Conservation (phyloP, 2,329 filamentous ascomycete genomes). For the Chaetomiaceae sp. region DNA sequence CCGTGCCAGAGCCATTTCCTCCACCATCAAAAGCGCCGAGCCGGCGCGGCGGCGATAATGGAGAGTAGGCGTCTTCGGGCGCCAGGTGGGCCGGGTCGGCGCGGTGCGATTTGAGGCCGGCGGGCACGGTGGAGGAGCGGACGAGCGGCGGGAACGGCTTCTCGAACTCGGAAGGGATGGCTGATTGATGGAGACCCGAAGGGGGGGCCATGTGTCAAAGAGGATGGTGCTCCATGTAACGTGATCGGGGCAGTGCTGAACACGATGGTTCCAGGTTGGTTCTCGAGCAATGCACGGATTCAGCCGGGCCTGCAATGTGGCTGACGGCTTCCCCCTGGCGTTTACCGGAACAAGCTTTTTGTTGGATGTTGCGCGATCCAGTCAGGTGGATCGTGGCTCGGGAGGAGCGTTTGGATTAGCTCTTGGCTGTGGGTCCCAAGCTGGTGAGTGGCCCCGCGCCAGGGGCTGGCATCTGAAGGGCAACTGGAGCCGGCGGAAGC, state of each 20-base stretch:
- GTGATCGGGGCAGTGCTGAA: not conserved
- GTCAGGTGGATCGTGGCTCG: too few species aligned
- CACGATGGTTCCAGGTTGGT: too few species aligned
- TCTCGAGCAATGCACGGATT: not conserved
- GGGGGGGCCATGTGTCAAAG: constrained; percentile 30
- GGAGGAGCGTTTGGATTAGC: too few species aligned
- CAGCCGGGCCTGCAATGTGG: not conserved
- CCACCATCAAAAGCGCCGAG: constrained; percentile 40
- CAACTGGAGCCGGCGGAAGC: too few species aligned
- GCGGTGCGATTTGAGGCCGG: constrained; percentile 35
- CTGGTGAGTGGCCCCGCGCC: too few species aligned
- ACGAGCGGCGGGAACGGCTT: constrained; percentile 32
- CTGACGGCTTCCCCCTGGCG: too few species aligned
- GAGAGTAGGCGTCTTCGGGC: constrained; percentile 77
- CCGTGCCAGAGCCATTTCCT: constrained; percentile 33
- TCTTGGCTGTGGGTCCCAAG: too few species aligned
- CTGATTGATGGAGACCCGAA: constrained; percentile 29
- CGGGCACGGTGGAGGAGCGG: constrained; percentile 40
- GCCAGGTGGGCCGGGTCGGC: constrained; percentile 66
- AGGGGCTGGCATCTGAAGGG: too few species aligned
- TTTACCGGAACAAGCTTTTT: too few species aligned
- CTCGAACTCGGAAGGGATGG: constrained; percentile 28
- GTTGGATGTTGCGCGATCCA: too few species aligned
- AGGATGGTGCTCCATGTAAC: constrained; percentile 12
- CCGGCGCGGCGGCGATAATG: constrained; percentile 56